Conservation (phyloP, 192 early-diverging fungal species). For the Coemansia sp. region DNA sequence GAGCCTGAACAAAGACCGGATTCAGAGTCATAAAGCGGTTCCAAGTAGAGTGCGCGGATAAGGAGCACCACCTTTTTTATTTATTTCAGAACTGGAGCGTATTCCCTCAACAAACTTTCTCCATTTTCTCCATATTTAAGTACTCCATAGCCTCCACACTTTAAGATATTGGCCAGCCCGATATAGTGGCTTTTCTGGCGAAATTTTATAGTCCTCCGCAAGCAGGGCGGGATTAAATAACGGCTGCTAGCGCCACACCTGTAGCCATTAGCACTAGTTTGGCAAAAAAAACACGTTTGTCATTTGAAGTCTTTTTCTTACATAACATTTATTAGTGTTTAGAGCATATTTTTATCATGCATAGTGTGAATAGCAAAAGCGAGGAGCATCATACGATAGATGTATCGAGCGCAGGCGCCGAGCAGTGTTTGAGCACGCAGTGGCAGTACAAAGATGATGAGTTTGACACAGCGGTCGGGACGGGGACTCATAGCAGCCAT, state of each 20-base stretch:
- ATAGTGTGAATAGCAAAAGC: background rate
- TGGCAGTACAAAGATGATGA: background rate
- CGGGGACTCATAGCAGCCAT: background rate
- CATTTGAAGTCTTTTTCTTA: background rate
- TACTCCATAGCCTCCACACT: background rate
- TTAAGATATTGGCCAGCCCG: background rate
- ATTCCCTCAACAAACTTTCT: background rate
- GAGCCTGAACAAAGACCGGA: background rate
- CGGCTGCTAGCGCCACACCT: background rate
- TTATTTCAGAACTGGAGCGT: background rate
- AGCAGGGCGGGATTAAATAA: background rate
- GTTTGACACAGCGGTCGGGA: background rate
- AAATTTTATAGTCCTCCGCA: slow-evolving; percentile 1
- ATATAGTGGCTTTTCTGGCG: background rate
- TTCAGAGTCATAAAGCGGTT: background rate
- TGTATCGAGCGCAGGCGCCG: background rate
- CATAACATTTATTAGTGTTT: background rate
- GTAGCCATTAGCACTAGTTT: background rate
- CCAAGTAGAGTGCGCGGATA: background rate
- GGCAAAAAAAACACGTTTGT: background rate
- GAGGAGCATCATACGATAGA: background rate
- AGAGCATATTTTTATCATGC: background rate
- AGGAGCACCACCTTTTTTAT: background rate
- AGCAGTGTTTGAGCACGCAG: background rate
- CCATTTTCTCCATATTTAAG: background rate